These are phyloP conservation scores for Inonotus hispidus DNA, from an alignment of 1,284 basidiomycete genomes.

Conservation along the genomic window DNA sequence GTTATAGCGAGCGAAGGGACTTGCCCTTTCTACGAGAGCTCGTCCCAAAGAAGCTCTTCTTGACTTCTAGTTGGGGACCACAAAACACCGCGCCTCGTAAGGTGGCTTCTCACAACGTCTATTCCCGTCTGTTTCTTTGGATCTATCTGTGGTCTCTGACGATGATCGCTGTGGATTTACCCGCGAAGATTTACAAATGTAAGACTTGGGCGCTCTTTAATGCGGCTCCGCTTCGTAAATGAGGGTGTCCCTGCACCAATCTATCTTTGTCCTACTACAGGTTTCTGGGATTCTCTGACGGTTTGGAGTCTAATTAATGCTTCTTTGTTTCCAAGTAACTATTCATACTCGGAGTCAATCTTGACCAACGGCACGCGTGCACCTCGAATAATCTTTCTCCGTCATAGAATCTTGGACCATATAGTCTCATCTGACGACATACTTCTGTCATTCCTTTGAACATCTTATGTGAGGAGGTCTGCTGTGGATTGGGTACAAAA, in stretches of 20 bases:
- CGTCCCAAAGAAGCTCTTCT: neutral
- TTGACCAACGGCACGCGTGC: neutral
- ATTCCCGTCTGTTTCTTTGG: neutral
- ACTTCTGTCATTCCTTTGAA: neutral
- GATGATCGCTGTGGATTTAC: neutral
- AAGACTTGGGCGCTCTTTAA: neutral
- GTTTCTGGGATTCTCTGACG: neutral
- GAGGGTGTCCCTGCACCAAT: neutral
- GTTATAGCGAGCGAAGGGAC: neutral
- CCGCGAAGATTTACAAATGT: neutral
- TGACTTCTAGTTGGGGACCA: neutral
- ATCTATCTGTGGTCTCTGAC: neutral
- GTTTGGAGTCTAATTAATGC: neutral
- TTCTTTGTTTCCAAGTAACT: no score
- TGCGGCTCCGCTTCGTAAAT: neutral
- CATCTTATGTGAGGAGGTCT: neutral
- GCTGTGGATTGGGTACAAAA: neutral
- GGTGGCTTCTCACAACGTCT: neutral
- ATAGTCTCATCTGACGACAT: neutral
- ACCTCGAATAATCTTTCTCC: neutral
- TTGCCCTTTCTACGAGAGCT: neutral
- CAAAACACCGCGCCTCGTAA: neutral
- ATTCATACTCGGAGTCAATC: no score
- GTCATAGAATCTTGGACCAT: no score
- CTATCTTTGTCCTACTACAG: neutral